Evolutionary conservation across 306 rosid species (phyloP), one percentile per base, ranked within the genome.

Genomic region (Oxytropis ochrocephala): DNA sequence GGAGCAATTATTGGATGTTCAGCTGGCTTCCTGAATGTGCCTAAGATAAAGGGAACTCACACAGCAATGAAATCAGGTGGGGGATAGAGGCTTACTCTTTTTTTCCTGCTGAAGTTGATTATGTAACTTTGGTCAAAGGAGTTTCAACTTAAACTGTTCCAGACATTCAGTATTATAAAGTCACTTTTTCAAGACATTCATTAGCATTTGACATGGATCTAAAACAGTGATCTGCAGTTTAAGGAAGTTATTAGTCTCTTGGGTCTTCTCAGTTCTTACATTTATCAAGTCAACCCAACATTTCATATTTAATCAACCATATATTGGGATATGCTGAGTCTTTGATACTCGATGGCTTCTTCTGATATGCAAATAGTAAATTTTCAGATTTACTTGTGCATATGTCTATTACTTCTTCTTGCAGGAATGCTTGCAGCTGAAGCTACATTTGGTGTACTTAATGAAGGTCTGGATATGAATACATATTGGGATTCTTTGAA

Each of bases 31-130:
- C 67, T 94, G 76, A 90, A 94, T 67, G 98, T 94, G 42, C 97
- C 95, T 11, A 94, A 94, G 84, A 94, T 94, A 53, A 94, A 94
- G 83, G 98, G 98, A 73, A 88, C 94, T 35, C 96, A 88, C 73
- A 88, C 96, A 7, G 98, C 98, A 58, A 94, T 94, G 98, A 94
- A 94, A 85, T 94, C 98, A 55, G 98, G 98, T 87, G 78, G 68
- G 56, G 35, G 69, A 93, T 87, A 78, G 68, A 44, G 66, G 50
- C 53, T 57, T 70, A 47, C 35, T 65, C 24, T 41, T 17, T 50
- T 32, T 78, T 67, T 18, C 27, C 27, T 17, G 36, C 27, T 8
- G 12, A n/a, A 21, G 33, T 77, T 73, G 11, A 62, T 55, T 56
- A 61, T 47, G 27, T 59, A 3, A 59, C 36, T 55, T 65, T 72